phyloP scores from a whole-genome alignment of 305 asterid genomes.

The Fraxinus ornus region DNA sequence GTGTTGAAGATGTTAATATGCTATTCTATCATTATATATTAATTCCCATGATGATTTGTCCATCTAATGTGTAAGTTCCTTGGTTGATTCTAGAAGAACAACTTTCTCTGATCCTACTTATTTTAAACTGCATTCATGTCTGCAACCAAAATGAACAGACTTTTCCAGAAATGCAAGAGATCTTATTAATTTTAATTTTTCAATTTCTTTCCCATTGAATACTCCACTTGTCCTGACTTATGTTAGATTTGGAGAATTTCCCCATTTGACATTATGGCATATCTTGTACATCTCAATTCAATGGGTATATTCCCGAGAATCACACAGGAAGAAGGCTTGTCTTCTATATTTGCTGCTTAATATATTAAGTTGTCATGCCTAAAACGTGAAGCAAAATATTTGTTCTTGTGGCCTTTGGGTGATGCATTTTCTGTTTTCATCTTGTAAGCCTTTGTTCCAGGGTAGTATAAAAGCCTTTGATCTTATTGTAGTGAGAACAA shows the following conservation, averaged over 20 bases:
- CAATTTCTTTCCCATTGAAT: neutral
- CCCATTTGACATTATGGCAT: neutral
- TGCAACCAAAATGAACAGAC: neutral
- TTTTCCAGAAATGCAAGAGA: neutral
- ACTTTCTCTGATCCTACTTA: neutral
- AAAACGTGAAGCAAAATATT: neutral
- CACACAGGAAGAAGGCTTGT: neutral
- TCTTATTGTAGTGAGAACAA: neutral
- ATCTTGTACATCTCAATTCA: neutral
- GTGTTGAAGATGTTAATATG: constrained; percentile 21
- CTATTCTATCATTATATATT: neutral
- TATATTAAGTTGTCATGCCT: neutral
- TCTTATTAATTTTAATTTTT: neutral
- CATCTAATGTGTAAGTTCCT: constrained; percentile 6
- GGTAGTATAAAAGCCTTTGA: neutral
- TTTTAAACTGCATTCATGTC: constrained; percentile 3
- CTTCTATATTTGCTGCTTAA: neutral
- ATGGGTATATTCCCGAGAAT: neutral
- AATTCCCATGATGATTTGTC: neutral
- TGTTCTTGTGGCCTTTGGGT: neutral
- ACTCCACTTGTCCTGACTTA: constrained; percentile 1
- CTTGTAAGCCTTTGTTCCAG: neutral
- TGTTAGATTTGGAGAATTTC: neutral
- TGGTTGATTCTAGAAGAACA: neutral
- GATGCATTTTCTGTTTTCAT: neutral